phyloP scores from a whole-genome alignment of 2,329 filamentous ascomycete genomes.

The Xylaria arbuscula region DNA sequence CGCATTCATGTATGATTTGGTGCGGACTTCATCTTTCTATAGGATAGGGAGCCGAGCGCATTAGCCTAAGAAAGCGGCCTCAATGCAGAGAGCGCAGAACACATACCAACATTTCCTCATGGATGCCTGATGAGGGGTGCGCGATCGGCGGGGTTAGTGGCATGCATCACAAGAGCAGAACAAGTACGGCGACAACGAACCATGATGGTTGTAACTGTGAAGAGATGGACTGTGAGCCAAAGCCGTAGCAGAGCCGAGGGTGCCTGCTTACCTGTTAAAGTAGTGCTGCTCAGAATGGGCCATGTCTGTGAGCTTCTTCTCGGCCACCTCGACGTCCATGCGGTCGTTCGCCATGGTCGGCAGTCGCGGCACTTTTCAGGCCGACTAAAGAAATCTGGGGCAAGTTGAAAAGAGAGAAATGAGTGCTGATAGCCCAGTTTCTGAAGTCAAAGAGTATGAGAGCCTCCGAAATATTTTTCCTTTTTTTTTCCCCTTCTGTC shows the following conservation, averaged over 20 bases:
- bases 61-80: slow-evolving; percentile 43
- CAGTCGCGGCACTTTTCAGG: slow-evolving; percentile 14
- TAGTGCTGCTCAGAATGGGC: slow-evolving; percentile 98
- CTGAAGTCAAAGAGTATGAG: slow-evolving; percentile 24
- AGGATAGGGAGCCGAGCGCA: slow-evolving; percentile 29
- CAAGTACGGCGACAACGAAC: slow-evolving; percentile 61
- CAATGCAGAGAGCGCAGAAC: slow-evolving; percentile 38
- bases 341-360: slow-evolving; percentile 53
- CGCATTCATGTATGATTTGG: slow-evolving; percentile 94
- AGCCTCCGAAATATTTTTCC: slow-evolving; percentile 25
- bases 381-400: slow-evolving; percentile 29
- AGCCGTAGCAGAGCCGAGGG: slow-evolving; percentile 16
- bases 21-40: slow-evolving; percentile 98
- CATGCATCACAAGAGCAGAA: slow-evolving; percentile 43
- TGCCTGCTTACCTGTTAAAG: slow-evolving; percentile 84
- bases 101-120: slow-evolving; percentile 97
- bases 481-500: slow-evolving; percentile 21
- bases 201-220: slow-evolving; percentile 94
- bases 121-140: slow-evolving; percentile 73
- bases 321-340: slow-evolving; percentile 70
- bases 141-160: slow-evolving; percentile 37
- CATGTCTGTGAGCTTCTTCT: slow-evolving; percentile 75
- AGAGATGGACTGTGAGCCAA: slow-evolving; percentile 36
- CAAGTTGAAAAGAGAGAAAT: slow-evolving; percentile 34
- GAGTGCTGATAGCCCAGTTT: slow-evolving; percentile 32